Evolutionary conservation across 345 rosid species (phyloP).

Genomic region (Raphanus raphanistrum): DNA sequence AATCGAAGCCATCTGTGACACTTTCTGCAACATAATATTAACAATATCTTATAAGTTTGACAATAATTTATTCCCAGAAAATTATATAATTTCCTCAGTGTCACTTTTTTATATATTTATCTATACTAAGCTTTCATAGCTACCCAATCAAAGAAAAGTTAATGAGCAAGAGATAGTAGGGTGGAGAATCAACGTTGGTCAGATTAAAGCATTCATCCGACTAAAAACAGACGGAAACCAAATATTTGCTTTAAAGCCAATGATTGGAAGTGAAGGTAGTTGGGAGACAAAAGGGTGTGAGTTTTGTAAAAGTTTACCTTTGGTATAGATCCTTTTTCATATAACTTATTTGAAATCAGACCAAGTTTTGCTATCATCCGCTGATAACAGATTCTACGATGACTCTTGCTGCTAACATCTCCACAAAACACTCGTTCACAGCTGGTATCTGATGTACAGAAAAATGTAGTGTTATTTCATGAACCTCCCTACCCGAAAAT

Average conservation of each 20-base stretch:
- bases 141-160: conserved; percentile 60
- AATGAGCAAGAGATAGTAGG: conserved; percentile 56
- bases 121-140: not conserved
- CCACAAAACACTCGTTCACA: not conserved
- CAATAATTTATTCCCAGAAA: not conserved
- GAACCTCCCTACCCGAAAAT: not conserved
- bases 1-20: no score
- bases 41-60: not conserved
- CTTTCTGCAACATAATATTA: conserved; percentile 42
- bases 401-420: not conserved
- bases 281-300: not conserved
- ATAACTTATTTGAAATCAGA: not conserved
- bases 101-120: not conserved
- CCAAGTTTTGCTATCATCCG: not conserved
- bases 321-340: not conserved
- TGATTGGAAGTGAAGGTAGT: not conserved
- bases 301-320: conserved; percentile 44
- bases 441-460: not conserved
- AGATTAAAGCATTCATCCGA: conserved; percentile 65
- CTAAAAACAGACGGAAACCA: conserved; percentile 35
- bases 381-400: not conserved
- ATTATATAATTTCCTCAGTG: not conserved
- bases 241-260: not conserved
- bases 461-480: not conserved
- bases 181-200: conserved; percentile 52